Evolutionary conservation across 306 rosid genomes (phyloP), one percentile per base, ranked within the genome.

Genomic region (Medicago lupulina): DNA sequence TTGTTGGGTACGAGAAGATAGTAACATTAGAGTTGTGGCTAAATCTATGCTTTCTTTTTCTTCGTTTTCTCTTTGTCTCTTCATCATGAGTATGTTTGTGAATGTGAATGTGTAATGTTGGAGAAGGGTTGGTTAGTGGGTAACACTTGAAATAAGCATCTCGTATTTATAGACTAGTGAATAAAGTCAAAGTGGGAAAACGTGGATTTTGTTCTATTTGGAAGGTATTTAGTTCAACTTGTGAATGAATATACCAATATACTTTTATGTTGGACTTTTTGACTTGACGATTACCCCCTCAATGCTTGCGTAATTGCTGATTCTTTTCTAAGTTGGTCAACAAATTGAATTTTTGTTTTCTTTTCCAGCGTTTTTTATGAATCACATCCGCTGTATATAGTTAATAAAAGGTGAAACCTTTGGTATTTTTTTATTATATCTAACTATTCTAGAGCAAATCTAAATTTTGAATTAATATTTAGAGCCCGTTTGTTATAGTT

Each of bases 51-150:
- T 77, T 73, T 61, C 76, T 21, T 21, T 34, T 8, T 18, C 75
- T 41, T 60, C 81, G 3, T 18, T 79, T 54, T 80, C 81, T 84
- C 77, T 71, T 12, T 34, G 65, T 75, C 92, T 85, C 86, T 89
- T 90, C 50, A 55, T 67, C 44, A 76, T 82, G 5, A 40, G 15
- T 17, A 76, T 82, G 34, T 2, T 5, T 31, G 10, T 78, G 53
- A 17, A 31, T 59, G 53, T 46, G 10, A 10, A 9, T 38, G 5
- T 58, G 4, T 21, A n/a, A n/a, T n/a, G n/a, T n/a, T n/a, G n/a
- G 64, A 36, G 57, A 38, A 68, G 2, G 2, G 2, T 51, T 38
- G 9, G 39, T 15, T 36, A 18, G 54, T 76, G 65, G 41, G 55
- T 28, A 71, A 62, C 19, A 41, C 46, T 62, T 23, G 4, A 44